Conservation (phyloP, 768 basidiomycete species). For the Lactifluus subvellereus region DNA sequence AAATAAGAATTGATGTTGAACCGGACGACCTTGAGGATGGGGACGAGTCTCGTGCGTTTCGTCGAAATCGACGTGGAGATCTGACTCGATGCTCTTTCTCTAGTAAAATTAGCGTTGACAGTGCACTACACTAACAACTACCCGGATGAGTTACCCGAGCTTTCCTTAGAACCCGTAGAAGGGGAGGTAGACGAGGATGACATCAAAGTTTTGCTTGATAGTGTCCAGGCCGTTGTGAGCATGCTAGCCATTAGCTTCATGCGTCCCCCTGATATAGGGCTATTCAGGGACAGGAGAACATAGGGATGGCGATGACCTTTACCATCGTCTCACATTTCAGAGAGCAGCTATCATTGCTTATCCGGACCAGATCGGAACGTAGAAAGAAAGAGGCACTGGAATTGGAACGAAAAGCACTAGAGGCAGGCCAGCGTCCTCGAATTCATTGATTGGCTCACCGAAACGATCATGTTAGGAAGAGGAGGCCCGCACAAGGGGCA, state of each 20-base stretch:
- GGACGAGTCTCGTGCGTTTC: constrained; percentile 47
- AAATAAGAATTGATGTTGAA: constrained; percentile 80
- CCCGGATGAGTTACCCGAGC: constrained; percentile 73
- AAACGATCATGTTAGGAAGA: constrained; percentile 54
- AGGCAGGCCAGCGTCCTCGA: constrained; percentile 44
- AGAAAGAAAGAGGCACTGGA: constrained; percentile 60
- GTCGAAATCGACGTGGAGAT: not conserved
- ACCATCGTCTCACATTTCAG: constrained; percentile 82
- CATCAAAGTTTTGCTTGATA: constrained; percentile 46
- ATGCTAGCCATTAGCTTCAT: not conserved
- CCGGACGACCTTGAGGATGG: constrained; percentile 73
- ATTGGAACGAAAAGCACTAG: constrained; percentile 64
- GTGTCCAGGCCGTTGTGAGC: constrained; percentile 54
- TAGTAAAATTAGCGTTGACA: constrained; percentile 69
- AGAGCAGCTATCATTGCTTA: constrained; percentile 64
- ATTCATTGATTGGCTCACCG: not conserved
- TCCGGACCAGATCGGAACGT: constrained; percentile 52
- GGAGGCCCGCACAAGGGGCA: constrained; percentile 82
- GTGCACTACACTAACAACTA: constrained; percentile 80
- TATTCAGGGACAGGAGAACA: constrained; percentile 69
- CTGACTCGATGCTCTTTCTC: constrained; percentile 4
- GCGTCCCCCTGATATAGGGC: not conserved
- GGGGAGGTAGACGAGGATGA: constrained; percentile 60
- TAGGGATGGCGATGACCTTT: constrained; percentile 98
- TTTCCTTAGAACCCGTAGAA: constrained; percentile 56